Conservation (phyloP, 1,284 basidiomycete species). For the Marasmius fiardii region DNA sequence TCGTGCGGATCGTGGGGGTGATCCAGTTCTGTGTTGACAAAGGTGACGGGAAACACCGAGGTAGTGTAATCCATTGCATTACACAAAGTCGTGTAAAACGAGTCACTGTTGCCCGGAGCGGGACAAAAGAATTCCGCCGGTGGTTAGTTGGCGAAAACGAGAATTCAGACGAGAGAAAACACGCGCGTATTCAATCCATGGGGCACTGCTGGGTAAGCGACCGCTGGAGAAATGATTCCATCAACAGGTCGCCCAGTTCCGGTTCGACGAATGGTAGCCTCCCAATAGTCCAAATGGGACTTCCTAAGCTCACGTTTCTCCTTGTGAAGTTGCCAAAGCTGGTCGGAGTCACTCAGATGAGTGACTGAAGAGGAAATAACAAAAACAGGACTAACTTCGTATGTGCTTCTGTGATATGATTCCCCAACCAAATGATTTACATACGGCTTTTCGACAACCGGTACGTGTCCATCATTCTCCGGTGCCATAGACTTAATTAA, state of each 20-base stretch:
- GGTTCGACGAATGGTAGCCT: slow-evolving; percentile 44
- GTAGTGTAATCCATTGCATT: slow-evolving; percentile 65
- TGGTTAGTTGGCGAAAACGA: neutral
- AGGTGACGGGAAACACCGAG: slow-evolving; percentile 60
- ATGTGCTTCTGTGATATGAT: slow-evolving; percentile 28
- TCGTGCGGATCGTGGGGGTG: slow-evolving; percentile 35
- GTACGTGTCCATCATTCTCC: slow-evolving; percentile 25
- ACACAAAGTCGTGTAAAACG: slow-evolving; percentile 57
- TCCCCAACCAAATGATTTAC: slow-evolving; percentile 33
- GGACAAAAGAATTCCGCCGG: neutral
- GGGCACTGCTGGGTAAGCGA: slow-evolving; percentile 48
- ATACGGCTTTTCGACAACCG: slow-evolving; percentile 27
- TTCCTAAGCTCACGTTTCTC: slow-evolving; percentile 38
- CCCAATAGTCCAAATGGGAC: slow-evolving; percentile 50
- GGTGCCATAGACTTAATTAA: slow-evolving; percentile 38
- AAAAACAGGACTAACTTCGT: slow-evolving; percentile 26
- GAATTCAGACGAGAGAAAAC: neutral
- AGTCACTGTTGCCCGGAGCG: slow-evolving; percentile 24
- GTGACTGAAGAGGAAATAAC: too few relatives aligned
- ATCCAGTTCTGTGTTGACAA: slow-evolving; percentile 47
- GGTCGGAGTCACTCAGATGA: slow-evolving; percentile 22
- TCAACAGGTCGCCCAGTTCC: slow-evolving; percentile 62
- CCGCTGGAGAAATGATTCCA: slow-evolving; percentile 53
- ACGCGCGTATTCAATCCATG: slow-evolving; percentile 42
- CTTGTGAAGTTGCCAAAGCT: slow-evolving; percentile 53